These are phyloP conservation scores for Periconia sp. DNA, from an alignment of 2,329 filamentous ascomycete genomes.

Conservation along the genomic window DNA sequence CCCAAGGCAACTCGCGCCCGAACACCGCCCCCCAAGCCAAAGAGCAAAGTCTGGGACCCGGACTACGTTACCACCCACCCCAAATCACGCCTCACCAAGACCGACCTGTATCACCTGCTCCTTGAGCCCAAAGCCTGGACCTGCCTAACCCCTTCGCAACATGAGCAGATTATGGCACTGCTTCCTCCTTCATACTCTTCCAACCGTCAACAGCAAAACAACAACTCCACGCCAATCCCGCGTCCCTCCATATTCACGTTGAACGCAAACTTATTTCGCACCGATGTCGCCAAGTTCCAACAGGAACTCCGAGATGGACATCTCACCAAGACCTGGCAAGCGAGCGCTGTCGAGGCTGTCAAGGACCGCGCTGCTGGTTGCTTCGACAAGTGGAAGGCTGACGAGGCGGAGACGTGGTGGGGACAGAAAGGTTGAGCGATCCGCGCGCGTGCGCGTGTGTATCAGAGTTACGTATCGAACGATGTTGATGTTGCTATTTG, in stretches of 20 bases:
- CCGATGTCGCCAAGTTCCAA: conserved; percentile 58
- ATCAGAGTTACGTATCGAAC: no score
- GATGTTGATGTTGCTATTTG: no score
- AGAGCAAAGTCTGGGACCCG: conserved; percentile 31
- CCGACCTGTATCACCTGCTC: conserved; percentile 38
- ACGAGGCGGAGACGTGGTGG: conserved; percentile 60
- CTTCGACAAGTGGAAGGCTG: conserved; percentile 60
- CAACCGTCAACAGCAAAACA: conserved; percentile 16
- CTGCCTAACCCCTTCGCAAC: conserved; percentile 24
- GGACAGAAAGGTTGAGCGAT: conserved; percentile 49
- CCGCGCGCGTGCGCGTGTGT: no score
- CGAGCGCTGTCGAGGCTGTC: conserved; percentile 56
- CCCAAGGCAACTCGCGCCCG: conserved; percentile 9
- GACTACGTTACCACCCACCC: conserved; percentile 35
- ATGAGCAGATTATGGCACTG: conserved; percentile 23
- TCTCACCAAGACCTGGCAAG: conserved; percentile 60
- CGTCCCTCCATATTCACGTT: conserved; percentile 26
- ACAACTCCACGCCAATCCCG: not conserved
- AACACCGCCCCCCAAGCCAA: not conserved
- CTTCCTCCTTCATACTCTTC: conserved; percentile 21
- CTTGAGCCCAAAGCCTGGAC: conserved; percentile 33
- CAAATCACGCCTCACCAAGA: conserved; percentile 30
- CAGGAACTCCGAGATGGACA: conserved; percentile 57
- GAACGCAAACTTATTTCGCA: conserved; percentile 52
- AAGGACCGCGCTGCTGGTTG: conserved; percentile 54